Percentiles rank a stretch among this genome's conserved stretches.
Conservation (phyloP, 2,329 filamentous ascomycete species). For the Xylariaceae sp. region DNA sequence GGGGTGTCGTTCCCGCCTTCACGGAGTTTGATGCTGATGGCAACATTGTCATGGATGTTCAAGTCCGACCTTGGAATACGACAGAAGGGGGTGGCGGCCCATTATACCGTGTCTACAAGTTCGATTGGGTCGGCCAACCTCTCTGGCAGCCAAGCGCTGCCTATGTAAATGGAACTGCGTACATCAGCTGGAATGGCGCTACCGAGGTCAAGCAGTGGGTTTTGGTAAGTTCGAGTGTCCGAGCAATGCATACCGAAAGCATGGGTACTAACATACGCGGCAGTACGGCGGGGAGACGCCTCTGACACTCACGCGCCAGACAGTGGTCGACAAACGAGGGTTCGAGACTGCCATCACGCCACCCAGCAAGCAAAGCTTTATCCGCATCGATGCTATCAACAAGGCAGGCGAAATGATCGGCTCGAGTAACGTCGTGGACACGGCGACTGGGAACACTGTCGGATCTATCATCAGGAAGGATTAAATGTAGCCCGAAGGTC, state of each 20-base stretch:
- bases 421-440: conserved; percentile 19
- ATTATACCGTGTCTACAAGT: conserved; percentile 53
- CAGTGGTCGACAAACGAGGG: conserved; percentile 11
- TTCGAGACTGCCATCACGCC: conserved; percentile 21
- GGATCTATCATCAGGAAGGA: conserved; percentile 11
- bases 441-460: conserved; percentile 15
- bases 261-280: background rate
- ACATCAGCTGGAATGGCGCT: conserved; percentile 44
- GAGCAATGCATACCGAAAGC: background rate
- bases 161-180: conserved; percentile 26
- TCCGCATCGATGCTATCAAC: conserved; percentile 19
- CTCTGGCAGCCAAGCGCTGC: conserved; percentile 25
- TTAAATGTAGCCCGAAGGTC: background rate
- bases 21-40: conserved; percentile 48
- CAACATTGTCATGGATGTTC: conserved; percentile 46
- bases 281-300: conserved; percentile 17
- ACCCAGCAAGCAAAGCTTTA: conserved; percentile 6
- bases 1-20: conserved; percentile 48
- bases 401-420: conserved; percentile 11
- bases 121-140: conserved; percentile 45
- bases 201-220: conserved; percentile 35
- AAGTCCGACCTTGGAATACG: conserved; percentile 37
- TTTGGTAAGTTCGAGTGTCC: conserved; percentile 16
- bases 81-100: conserved; percentile 32
- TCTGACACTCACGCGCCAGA: conserved; percentile 8